Evolutionary conservation across 176 grass and related monocot species (phyloP).

Genomic region (Puya raimondii): DNA sequence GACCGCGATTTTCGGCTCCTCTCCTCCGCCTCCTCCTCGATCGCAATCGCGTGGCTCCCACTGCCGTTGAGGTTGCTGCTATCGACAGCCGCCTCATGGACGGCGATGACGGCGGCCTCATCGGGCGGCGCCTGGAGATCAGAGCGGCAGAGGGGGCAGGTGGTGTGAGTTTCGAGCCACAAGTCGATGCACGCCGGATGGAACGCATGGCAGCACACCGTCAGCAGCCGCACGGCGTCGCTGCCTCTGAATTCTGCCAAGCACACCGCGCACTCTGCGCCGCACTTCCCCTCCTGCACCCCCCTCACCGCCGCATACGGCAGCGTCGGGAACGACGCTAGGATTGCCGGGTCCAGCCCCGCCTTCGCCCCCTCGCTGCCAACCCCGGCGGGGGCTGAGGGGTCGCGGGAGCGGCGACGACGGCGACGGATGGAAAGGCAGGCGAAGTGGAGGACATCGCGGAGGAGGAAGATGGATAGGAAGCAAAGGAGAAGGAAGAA

Average conservation of each 20-base stretch:
- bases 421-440: slow-evolving; percentile 36
- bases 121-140: slow-evolving; percentile 18
- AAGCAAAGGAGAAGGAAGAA: slow-evolving; percentile 54
- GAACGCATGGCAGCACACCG: slow-evolving; percentile 56
- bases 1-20: slow-evolving; percentile 3
- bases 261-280: slow-evolving; percentile 54
- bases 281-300: neutral
- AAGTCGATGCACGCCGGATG: slow-evolving; percentile 49
- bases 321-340: slow-evolving; percentile 36
- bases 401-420: slow-evolving; percentile 19
- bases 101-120: neutral
- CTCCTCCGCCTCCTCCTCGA: neutral
- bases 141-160: slow-evolving; percentile 50
- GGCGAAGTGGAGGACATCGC: slow-evolving; percentile 52
- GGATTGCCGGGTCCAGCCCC: slow-evolving; percentile 38
- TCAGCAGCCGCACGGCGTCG: slow-evolving; percentile 46
- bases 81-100: neutral
- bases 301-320: slow-evolving; percentile 6
- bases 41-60: neutral
- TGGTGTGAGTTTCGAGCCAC: slow-evolving; percentile 44
- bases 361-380: slow-evolving; percentile 26
- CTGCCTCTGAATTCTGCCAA: slow-evolving; percentile 38
- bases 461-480: slow-evolving; percentile 48
- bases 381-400: neutral
- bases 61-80: neutral